Evolutionary conservation across 2,329 filamentous ascomycete genomes (phyloP), one percentile per base, ranked within the genome.

Genomic region (Aspergillus thermomutatus): DNA sequence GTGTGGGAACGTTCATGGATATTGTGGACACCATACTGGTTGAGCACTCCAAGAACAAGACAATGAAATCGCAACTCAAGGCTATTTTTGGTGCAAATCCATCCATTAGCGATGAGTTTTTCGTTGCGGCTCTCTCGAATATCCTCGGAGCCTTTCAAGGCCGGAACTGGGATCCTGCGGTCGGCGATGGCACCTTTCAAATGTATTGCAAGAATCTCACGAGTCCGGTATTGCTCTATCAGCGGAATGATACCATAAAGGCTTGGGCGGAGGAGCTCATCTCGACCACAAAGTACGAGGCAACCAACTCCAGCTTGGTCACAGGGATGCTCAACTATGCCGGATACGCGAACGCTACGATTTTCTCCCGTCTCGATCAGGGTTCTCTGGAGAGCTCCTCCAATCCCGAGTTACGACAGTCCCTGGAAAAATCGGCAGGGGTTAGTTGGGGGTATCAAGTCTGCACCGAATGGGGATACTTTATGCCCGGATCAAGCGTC

Each of bases 401-500:
- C 10, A 31, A 7, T 17, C 2, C 10, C 14, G 34, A 27, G 14
- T 31, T 3, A 5, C 7, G n/a, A 17, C 37, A 14, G 3, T 41
- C 57, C 5, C 60, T 65, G 6, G 21, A 52, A 21, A 60, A 60
- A 48, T 43, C 41, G 26, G 47, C 52, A n/a, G 83, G 78, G 75
- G 72, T 79, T 26, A 69, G 74, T 54, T 87, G 85, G 85, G 71
- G 75, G 19, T 87, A 86, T 64, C 84, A 85, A 66, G 80, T 81
- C 55, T 82, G 80, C 68, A 79, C 76, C 0, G 72, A 81, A 80
- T 94, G 89, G 90, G 91, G 90, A 9, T 94, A 85, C 73, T 84
- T 92, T 50, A 83, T 87, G 62, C 91, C 88, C 0, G 90, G 91
- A 49, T 87, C 84, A 4, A 84, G 86, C 26, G 85, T 87, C 0